Conservation (phyloP, 371 early-diverging fungal species). For the Lichtheimia hyalospora region DNA sequence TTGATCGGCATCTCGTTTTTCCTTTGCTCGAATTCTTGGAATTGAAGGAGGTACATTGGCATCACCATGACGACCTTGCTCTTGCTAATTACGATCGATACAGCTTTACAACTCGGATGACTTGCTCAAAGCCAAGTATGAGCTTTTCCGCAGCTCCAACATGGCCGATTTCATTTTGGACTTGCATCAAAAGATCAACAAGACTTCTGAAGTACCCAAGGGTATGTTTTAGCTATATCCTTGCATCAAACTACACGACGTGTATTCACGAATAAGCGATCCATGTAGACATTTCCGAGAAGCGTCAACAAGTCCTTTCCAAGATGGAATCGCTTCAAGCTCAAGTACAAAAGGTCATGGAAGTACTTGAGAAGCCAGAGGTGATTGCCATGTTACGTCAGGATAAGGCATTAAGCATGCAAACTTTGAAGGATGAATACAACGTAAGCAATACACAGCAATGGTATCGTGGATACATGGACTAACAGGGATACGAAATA, state of each 20-base stretch:
- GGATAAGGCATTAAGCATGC: slow-evolving; percentile 87
- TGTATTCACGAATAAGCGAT: not conserved
- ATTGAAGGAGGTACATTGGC: slow-evolving; percentile 66
- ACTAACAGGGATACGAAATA: slow-evolving; percentile 20
- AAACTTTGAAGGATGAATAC: slow-evolving; percentile 82
- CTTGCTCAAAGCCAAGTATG: slow-evolving; percentile 84
- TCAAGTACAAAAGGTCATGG: slow-evolving; percentile 82
- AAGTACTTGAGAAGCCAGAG: slow-evolving; percentile 88
- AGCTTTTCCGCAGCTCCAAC: slow-evolving; percentile 82
- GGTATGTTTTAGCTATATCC: slow-evolving; percentile 25
- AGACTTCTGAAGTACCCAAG: slow-evolving; percentile 64
- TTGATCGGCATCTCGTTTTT: slow-evolving; percentile 91
- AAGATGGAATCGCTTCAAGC: slow-evolving; percentile 73
- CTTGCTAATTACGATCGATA: not conserved
- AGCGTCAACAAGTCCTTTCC: slow-evolving; percentile 72
- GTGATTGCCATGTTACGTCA: slow-evolving; percentile 87
- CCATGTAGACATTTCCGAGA: slow-evolving; percentile 65
- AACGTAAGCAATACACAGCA: slow-evolving; percentile 49
- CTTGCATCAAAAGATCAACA: slow-evolving; percentile 78
- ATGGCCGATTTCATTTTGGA: slow-evolving; percentile 90
- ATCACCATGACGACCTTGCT: not conserved
- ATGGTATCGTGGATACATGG: not conserved
- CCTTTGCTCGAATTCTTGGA: slow-evolving; percentile 86
- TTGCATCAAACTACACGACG: not conserved
- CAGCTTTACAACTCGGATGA: slow-evolving; percentile 77